These are phyloP conservation scores for Nepenthes gracilis DNA, from an alignment of 148 eudicot species.

Conservation along the genomic window DNA sequence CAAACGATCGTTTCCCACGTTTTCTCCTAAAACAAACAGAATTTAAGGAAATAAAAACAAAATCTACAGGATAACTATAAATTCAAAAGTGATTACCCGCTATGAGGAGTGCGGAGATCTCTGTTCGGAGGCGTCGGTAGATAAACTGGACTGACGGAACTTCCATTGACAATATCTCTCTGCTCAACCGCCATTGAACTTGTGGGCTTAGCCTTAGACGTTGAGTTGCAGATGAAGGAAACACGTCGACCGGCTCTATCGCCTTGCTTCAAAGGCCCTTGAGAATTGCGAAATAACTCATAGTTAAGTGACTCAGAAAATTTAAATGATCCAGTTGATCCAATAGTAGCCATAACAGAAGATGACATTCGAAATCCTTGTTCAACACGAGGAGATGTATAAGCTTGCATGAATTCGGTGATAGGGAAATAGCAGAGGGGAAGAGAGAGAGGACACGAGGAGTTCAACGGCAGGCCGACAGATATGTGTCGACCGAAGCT, in stretches of 20 bases:
- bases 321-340: too few species aligned
- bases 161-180: not conserved
- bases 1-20: not conserved
- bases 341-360: too few species aligned
- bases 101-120: constrained; percentile 71
- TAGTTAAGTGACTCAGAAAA: too few species aligned
- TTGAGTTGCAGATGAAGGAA: constrained; percentile 3
- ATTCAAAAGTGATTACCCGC: constrained; percentile 40
- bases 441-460: too few species aligned
- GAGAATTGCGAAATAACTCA: not conserved
- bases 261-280: constrained; percentile 5
- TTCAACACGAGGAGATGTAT: too few species aligned
- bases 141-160: constrained; percentile 29
- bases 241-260: not conserved
- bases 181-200: constrained; percentile 5
- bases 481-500: too few species aligned
- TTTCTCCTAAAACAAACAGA: not conserved
- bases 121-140: constrained; percentile 59
- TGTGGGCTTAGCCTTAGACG: constrained; percentile 4
- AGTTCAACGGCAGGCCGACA: too few species aligned
- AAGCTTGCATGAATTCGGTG: too few species aligned
- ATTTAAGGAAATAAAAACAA: not conserved
- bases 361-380: too few species aligned
- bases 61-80: not conserved
- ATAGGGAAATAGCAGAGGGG: too few species aligned